Evolutionary conservation across 1,284 basidiomycete species (phyloP).

Genomic region (Puccinia coronata): DNA sequence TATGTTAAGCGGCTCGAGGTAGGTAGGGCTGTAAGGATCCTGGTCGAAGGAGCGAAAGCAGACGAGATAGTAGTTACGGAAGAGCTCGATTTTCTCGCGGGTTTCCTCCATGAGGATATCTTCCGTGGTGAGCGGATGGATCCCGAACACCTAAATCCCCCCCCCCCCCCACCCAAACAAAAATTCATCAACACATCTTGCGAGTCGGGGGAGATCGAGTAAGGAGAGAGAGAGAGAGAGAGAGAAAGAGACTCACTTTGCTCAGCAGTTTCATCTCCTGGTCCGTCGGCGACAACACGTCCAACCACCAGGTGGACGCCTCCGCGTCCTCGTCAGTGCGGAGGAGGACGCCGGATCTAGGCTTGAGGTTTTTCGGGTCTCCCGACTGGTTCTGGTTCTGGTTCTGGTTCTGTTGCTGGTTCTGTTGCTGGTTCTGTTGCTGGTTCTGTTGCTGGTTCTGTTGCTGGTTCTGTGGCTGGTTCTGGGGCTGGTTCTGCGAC

Average conservation of each 20-base stretch:
- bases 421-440: too few relatives aligned
- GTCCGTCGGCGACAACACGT: conserved; percentile 90
- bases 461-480: too few relatives aligned
- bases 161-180: not conserved
- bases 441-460: too few relatives aligned
- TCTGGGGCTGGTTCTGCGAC: too few relatives aligned
- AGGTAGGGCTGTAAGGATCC: conserved; percentile 94
- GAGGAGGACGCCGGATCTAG: conserved; percentile 56
- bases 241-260: conserved; percentile 65
- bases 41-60: conserved; percentile 99
- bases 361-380: not conserved
- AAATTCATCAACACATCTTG: too few relatives aligned
- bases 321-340: conserved; percentile 64
- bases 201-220: too few relatives aligned
- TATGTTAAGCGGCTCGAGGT: conserved; percentile 98
- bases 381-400: too few relatives aligned
- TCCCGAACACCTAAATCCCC: conserved; percentile 75
- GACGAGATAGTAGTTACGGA: conserved; percentile 97
- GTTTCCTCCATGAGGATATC: conserved; percentile 99
- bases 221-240: too few relatives aligned
- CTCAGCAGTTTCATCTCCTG: conserved; percentile 97
- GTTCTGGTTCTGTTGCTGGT: too few relatives aligned
- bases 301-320: conserved; percentile 93
- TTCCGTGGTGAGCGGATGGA: conserved; percentile 97
- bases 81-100: conserved; percentile 98